Conservation (phyloP, 148 eudicot genomes). For the Chenopodium quinoa region DNA sequence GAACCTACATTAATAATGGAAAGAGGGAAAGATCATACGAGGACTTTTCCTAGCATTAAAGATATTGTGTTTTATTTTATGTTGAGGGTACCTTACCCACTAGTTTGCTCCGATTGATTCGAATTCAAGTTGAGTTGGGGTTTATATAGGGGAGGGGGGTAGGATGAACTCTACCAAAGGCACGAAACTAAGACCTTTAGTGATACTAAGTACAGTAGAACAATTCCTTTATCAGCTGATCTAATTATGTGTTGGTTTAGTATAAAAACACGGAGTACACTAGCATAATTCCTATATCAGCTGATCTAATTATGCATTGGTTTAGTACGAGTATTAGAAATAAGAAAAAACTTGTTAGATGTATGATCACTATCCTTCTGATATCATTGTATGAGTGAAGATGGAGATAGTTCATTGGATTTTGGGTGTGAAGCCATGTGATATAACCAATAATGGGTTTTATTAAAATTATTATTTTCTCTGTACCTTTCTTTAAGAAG, state of each 20-base stretch:
- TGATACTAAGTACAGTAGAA: neutral
- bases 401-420: constrained; percentile 28
- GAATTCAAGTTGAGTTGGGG: neutral
- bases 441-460: constrained; percentile 26
- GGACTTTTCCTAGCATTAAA: constrained; percentile 8
- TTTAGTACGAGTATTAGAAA: neutral
- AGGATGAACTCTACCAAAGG: neutral
- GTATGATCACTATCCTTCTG: constrained; percentile 10
- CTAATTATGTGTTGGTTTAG: neutral
- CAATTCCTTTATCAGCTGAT: too few relatives aligned
- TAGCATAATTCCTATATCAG: too few relatives aligned
- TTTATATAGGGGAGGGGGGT: too few relatives aligned
- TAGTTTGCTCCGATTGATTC: neutral
- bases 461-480: neutral
- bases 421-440: constrained; percentile 34
- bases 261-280: too few relatives aligned
- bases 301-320: neutral
- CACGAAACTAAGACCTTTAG: neutral
- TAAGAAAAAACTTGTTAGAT: neutral
- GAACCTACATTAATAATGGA: constrained; percentile 12
- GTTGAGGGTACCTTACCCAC: neutral
- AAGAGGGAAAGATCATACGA: neutral
- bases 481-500: constrained; percentile 13
- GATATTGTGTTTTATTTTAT: neutral
- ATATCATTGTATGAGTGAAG: constrained; percentile 13